These are phyloP conservation scores for Teratosphaeria zuluensis DNA, from an alignment of 2,329 filamentous ascomycete genomes.

Conservation along the genomic window DNA sequence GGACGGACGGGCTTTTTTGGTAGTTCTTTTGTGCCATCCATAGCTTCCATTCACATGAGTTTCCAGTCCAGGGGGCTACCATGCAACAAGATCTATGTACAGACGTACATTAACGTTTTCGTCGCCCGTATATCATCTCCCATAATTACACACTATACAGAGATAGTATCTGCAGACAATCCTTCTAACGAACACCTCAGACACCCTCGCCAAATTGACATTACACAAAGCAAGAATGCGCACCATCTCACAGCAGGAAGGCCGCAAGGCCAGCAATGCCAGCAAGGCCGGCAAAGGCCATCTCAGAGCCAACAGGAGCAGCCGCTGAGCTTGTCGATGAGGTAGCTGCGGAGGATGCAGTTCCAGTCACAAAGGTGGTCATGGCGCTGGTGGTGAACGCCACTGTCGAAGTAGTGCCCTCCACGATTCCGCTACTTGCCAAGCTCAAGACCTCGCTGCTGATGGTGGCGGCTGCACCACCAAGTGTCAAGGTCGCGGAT, in stretches of 20 bases:
- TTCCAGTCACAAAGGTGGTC: neutral
- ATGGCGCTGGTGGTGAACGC: conserved; percentile 6
- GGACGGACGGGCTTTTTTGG: neutral
- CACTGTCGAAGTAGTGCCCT: conserved; percentile 8
- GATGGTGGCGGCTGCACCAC: conserved; percentile 10
- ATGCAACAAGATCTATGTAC: neutral
- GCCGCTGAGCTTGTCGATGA: neutral
- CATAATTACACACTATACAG: neutral
- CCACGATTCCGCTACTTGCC: conserved; percentile 6
- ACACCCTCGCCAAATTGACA: neutral
- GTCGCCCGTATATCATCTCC: neutral
- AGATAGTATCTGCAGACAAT: neutral
- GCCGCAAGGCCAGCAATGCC: neutral
- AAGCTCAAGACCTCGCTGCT: conserved; percentile 8
- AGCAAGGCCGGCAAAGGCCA: conserved; percentile 1
- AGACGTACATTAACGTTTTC: neutral
- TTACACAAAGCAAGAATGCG: neutral
- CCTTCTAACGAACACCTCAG: neutral
- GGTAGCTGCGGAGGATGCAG: neutral
- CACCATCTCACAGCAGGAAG: neutral
- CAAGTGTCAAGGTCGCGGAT: conserved; percentile 9
- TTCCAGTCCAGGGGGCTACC: no score
- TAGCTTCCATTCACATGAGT: neutral
- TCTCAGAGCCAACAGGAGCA: neutral
- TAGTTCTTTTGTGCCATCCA: neutral